Conservation (phyloP, 163 green algal species). For the Scenedesmus sp. region DNA sequence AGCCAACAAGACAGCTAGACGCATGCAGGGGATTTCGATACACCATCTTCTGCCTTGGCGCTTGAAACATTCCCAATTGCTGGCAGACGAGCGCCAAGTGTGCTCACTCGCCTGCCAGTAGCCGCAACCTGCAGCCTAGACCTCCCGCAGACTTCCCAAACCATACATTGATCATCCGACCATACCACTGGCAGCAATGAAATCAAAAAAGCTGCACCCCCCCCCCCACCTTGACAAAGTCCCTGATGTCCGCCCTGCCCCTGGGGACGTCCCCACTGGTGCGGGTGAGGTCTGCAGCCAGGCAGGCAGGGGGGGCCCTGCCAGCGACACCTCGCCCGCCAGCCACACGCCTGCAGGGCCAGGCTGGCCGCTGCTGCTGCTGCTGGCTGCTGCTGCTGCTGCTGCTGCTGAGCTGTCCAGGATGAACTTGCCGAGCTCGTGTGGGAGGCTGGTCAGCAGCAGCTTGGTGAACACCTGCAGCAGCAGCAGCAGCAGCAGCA, state of each 20-base stretch:
- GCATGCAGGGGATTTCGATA: too few relatives aligned
- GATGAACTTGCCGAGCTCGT: constrained; percentile 77
- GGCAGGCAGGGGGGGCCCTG: constrained; percentile 40
- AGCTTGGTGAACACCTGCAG: constrained; percentile 71
- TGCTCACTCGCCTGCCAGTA: too few relatives aligned
- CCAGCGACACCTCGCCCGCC: constrained; percentile 23
- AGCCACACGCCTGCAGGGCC: constrained; percentile 38
- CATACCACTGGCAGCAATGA: too few relatives aligned
- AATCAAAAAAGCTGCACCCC: too few relatives aligned
- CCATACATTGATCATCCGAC: neutral
- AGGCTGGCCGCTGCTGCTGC: constrained; percentile 1
- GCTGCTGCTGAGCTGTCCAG: constrained; percentile 49
- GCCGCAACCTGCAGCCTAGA: too few relatives aligned
- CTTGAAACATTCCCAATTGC: too few relatives aligned
- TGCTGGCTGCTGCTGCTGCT: neutral
- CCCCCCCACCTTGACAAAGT: constrained; percentile 70
- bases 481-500: constrained; percentile 63
- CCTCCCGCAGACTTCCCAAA: neutral
- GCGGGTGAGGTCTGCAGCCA: constrained; percentile 29
- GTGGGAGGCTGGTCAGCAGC: constrained; percentile 69
- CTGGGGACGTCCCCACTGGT: neutral
- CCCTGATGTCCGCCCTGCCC: constrained; percentile 54
- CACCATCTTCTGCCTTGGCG: too few relatives aligned
- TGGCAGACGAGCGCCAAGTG: too few relatives aligned
- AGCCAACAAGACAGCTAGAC: too few relatives aligned